phyloP scores from a whole-genome alignment of 371 early-diverging fungal genomes.

The Syncephalis plumigaleata region DNA sequence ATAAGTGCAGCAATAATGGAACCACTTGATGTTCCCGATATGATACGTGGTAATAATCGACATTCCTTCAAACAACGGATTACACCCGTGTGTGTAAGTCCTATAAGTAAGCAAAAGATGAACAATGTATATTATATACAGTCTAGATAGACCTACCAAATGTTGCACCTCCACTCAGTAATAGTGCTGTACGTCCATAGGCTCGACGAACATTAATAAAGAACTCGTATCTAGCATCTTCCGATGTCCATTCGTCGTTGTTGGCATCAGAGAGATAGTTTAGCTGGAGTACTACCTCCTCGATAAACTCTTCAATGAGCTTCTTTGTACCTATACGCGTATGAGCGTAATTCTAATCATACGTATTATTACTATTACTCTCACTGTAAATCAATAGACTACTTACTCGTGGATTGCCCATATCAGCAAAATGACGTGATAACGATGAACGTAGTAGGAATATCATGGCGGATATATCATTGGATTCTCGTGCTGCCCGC shows the following conservation, averaged over 20 bases:
- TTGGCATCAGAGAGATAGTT: constrained; percentile 51
- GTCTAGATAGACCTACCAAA: constrained; percentile 30
- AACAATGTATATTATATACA: neutral
- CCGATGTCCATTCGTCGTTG: neutral
- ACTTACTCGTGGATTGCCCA: constrained; percentile 53
- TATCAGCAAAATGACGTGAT: constrained; percentile 64
- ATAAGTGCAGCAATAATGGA: constrained; percentile 75
- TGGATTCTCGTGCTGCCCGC: constrained; percentile 26
- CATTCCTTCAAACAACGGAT: constrained; percentile 49
- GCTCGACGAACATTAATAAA: constrained; percentile 66
- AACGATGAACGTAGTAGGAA: constrained; percentile 57
- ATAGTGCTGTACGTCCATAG: constrained; percentile 76
- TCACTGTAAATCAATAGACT: neutral
- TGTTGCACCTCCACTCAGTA: constrained; percentile 80
- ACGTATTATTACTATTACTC: neutral
- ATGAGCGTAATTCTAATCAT: constrained; percentile 42
- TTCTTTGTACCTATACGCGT: constrained; percentile 59
- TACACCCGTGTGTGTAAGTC: constrained; percentile 65
- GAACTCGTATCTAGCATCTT: constrained; percentile 47
- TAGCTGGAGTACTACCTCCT: constrained; percentile 54
- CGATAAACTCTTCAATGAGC: constrained; percentile 66
- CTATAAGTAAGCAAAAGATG: constrained; percentile 7
- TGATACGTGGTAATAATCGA: constrained; percentile 64
- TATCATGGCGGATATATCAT: constrained; percentile 38
- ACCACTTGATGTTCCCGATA: constrained; percentile 81